phyloP scores from a whole-genome alignment of 2,329 filamentous ascomycete genomes.

The Cladophialophora yegresii region DNA sequence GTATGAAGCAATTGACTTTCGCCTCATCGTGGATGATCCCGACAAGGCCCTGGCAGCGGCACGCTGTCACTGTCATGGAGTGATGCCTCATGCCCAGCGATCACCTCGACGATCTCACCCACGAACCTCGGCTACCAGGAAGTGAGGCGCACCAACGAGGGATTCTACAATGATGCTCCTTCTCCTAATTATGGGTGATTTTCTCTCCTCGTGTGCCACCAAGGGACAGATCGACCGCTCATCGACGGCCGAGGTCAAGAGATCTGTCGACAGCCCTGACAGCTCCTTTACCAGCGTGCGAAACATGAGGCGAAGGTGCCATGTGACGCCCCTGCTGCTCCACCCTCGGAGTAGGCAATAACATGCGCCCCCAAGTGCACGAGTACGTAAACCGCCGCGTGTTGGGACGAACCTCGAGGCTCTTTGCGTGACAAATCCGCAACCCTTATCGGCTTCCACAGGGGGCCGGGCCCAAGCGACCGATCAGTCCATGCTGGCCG shows the following conservation, averaged over 20 bases:
- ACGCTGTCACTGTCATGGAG: background rate
- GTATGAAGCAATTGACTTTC: background rate
- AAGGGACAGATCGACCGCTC: background rate
- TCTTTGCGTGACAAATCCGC: background rate
- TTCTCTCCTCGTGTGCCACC: background rate
- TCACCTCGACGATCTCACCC: background rate
- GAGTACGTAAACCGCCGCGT: background rate
- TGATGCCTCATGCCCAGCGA: background rate
- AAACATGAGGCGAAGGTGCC: background rate
- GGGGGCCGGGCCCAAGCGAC: no score
- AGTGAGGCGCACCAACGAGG: constrained; percentile 8
- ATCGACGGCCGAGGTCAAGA: background rate
- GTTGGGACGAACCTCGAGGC: background rate
- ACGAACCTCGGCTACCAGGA: background rate
- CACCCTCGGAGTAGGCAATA: background rate
- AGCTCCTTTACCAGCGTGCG: background rate
- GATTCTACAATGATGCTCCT: constrained; percentile 2
- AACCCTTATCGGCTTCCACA: background rate
- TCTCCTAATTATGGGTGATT: background rate
- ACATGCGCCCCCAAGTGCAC: background rate
- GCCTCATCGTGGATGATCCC: background rate
- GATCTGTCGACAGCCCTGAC: background rate
- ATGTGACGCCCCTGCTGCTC: background rate
- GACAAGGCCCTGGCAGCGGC: background rate
- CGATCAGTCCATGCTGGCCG: background rate